Conservation (phyloP, 1,284 basidiomycete genomes). For the Cryptococcus sp. region DNA sequence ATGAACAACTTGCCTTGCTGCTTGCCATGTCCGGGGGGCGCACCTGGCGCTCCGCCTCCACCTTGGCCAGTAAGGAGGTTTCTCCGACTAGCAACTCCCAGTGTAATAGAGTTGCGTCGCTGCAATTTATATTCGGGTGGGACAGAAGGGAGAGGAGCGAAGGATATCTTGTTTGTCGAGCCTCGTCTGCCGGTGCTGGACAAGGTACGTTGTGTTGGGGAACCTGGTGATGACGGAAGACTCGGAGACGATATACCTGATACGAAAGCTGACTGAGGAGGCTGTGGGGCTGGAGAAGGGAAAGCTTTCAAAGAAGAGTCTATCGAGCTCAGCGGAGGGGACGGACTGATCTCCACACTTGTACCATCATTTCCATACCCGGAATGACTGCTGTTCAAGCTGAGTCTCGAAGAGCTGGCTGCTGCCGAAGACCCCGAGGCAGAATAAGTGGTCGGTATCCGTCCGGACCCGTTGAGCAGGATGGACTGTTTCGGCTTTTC, state of each 20-base stretch:
- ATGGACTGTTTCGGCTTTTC: constrained; percentile 28
- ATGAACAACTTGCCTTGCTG: constrained; percentile 27
- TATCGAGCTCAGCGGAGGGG: too few species aligned
- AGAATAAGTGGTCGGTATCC: not conserved
- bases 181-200: constrained; percentile 1
- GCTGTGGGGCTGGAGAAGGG: too few species aligned
- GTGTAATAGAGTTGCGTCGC: constrained; percentile 46
- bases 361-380: too few species aligned
- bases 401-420: not conserved
- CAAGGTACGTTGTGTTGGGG: not conserved
- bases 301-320: too few species aligned
- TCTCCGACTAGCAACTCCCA: constrained; percentile 47
- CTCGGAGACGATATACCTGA: not conserved
- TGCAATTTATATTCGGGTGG: constrained; percentile 39
- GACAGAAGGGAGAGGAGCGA: constrained; percentile 39
- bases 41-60: constrained; percentile 2
- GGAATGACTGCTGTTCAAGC: too few species aligned
- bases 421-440: constrained; percentile 1
- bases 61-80: constrained; percentile 43
- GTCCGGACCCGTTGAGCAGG: constrained; percentile 27
- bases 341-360: too few species aligned
- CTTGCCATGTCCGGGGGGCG: not conserved
- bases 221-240: not conserved
- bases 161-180: constrained; percentile 25
- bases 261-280: too few species aligned